Base-by-base conservation (phyloP, 108 stramenopile genomes). In the Chaetoceros muelleri region DNA sequence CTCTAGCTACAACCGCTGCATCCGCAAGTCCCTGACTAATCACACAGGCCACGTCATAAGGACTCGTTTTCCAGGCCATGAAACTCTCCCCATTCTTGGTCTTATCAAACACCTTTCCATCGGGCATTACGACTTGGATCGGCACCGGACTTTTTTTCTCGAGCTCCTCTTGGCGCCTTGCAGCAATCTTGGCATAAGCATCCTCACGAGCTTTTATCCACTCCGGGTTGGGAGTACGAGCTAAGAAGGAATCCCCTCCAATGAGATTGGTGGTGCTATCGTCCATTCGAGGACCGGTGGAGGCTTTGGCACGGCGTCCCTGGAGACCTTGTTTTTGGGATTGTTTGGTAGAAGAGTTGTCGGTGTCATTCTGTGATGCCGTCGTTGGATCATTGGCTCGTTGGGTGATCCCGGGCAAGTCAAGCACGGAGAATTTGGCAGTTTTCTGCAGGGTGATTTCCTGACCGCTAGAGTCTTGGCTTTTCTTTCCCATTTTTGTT, bases 51-150 rank as follows among this genome's bases (percentile, higher is more conserved):
- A 99, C 92, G 71, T 95, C 93, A 62, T 80, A 87, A 18, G 99
- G 99, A 24, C 96, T 80, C 13, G 81, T 78, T 50, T 74, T 70
- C 67, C 72, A 77, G 0, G 65, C 82, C 77, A 24, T 55, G 53
- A 34, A 25, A 3, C 64, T 55, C 22, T 53, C 45, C 5, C 59
- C 66, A 53, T 58, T 57, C 76, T 88, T 86, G 52, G 74, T 44
- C 24, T 70, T 55, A 19, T 22, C 49, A 46, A 92, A 49, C 1
- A 74, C 76, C 16, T 70, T 93, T 10, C 99, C 99, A 65, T 98
- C 97, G 0, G 99, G 99, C 68, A 99, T 72, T 26, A 93, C 94
- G 49, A 99, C 85, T 21, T 61, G 65, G 55, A 99, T 98, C 28
- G 78, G 74, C 30, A 82, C 80, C 22, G 78, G 85, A 0, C 64